A percentile compares a stretch with the other conserved stretches of the same genome.
These are phyloP conservation scores for Amanita muscaria DNA, from an alignment of 768 basidiomycete species.

Conservation along the genomic window DNA sequence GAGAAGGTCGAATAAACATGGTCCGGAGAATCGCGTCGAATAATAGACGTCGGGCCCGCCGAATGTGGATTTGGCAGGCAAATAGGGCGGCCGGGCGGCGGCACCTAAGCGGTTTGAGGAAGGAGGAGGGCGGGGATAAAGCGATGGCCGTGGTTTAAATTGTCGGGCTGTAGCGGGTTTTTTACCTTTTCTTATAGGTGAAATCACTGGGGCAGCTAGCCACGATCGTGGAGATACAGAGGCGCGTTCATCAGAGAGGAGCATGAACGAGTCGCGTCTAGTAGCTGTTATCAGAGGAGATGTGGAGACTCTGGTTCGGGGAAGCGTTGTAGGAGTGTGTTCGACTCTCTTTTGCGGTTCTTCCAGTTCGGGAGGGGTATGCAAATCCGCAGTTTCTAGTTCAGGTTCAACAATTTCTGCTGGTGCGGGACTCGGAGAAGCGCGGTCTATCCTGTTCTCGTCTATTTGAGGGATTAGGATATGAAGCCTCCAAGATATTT, in stretches of 20 bases:
- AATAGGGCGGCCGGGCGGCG: slow-evolving; percentile 39
- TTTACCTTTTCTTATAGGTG: too few relatives aligned
- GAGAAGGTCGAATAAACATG: slow-evolving; percentile 57
- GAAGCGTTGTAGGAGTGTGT: too few relatives aligned
- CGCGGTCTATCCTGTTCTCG: background rate
- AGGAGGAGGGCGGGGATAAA: slow-evolving; percentile 34
- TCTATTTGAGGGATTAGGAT: slow-evolving; percentile 6
- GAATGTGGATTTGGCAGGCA: slow-evolving; percentile 39
- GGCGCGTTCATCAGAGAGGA: too few relatives aligned
- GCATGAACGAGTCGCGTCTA: too few relatives aligned
- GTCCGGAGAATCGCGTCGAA: slow-evolving; percentile 62
- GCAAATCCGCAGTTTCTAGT: background rate
- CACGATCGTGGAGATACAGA: too few relatives aligned
- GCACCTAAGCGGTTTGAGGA: slow-evolving; percentile 40
- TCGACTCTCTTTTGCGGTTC: too few relatives aligned
- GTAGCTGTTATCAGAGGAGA: too few relatives aligned
- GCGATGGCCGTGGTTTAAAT: slow-evolving; percentile 10
- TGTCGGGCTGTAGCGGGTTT: background rate
- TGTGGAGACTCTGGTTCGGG: background rate
- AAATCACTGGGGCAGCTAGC: too few relatives aligned
- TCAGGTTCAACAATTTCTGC: background rate
- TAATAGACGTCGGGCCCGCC: slow-evolving; percentile 38
- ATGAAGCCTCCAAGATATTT: slow-evolving; percentile 1
- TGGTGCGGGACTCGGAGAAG: too few relatives aligned
- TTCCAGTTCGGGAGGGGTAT: background rate